Conservation (phyloP, 1,139 yeast species). For the Cylindricascospora bacillispora region DNA sequence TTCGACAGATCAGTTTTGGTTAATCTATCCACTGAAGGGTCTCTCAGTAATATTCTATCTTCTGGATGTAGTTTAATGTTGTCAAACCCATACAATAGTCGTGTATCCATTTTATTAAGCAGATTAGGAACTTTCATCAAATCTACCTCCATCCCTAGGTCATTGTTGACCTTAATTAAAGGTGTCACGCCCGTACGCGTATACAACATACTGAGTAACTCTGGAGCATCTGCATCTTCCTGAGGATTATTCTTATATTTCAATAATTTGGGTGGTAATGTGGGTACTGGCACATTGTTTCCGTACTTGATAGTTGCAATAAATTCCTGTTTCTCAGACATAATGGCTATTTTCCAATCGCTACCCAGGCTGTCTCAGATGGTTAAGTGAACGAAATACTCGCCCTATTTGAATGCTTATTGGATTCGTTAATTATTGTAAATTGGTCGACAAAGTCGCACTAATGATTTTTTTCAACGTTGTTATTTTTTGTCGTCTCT, state of each 20-base stretch:
- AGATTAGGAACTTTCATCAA: conserved; percentile 55
- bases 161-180: conserved; percentile 55
- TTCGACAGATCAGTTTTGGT: conserved; percentile 37
- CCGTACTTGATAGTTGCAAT: conserved; percentile 77
- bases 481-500: no score
- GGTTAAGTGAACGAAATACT: not conserved
- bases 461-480: not conserved
- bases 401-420: not conserved
- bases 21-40: conserved; percentile 50
- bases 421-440: not conserved
- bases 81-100: conserved; percentile 31
- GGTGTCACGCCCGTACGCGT: conserved; percentile 62
- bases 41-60: conserved; percentile 67
- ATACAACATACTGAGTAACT: conserved; percentile 59
- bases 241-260: conserved; percentile 35
- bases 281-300: conserved; percentile 87
- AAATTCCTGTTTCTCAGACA: conserved; percentile 63
- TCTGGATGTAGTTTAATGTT: conserved; percentile 50
- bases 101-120: conserved; percentile 49
- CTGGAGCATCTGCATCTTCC: conserved; percentile 43
- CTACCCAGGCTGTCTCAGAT: no score
- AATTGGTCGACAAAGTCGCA: no score
- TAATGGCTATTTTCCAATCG: conserved; percentile 9
- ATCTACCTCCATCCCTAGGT: conserved; percentile 73
- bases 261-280: conserved; percentile 77